phyloP scores from a whole-genome alignment of 2,329 filamentous ascomycete genomes.

The Botrytis fabae region DNA sequence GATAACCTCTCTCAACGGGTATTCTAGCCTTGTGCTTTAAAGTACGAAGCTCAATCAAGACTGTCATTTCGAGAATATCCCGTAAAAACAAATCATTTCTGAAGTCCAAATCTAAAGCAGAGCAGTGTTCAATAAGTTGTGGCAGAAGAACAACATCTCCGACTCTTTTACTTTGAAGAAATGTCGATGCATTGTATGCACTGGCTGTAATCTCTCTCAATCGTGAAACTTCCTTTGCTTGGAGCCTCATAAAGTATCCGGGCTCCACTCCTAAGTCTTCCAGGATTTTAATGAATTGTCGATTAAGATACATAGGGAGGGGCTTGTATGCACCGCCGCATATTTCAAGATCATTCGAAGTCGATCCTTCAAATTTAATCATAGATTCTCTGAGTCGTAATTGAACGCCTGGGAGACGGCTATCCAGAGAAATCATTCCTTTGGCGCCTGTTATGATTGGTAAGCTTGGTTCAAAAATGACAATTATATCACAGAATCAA shows the following conservation, averaged over 20 bases:
- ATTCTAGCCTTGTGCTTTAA: constrained; percentile 81
- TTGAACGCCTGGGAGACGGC: constrained; percentile 54
- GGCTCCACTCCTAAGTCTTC: constrained; percentile 69
- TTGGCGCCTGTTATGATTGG: constrained; percentile 56
- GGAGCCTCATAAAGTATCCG: constrained; percentile 63
- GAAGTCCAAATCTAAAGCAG: constrained; percentile 62
- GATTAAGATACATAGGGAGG: constrained; percentile 70
- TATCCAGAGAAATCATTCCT: constrained; percentile 74
- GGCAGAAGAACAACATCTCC: constrained; percentile 61
- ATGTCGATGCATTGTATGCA: constrained; percentile 62
- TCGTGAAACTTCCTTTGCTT: constrained; percentile 59
- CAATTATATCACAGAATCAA: neutral
- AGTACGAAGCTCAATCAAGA: constrained; percentile 69
- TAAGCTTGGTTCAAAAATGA: neutral
- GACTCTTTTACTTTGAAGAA: constrained; percentile 63
- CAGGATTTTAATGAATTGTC: constrained; percentile 80
- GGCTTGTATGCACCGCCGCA: constrained; percentile 69
- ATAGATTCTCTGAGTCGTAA: constrained; percentile 71
- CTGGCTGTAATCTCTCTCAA: constrained; percentile 60
- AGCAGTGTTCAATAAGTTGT: constrained; percentile 60
- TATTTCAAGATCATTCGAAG: constrained; percentile 62
- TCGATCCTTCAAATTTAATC: constrained; percentile 69
- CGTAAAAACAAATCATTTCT: constrained; percentile 67
- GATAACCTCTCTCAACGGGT: constrained; percentile 67
- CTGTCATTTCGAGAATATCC: constrained; percentile 66